Percentiles rank a stretch among this genome's conserved stretches.
Evolutionary conservation across 2,329 filamentous ascomycete genomes (phyloP).

Genomic region (Sphaerulina populicola): DNA sequence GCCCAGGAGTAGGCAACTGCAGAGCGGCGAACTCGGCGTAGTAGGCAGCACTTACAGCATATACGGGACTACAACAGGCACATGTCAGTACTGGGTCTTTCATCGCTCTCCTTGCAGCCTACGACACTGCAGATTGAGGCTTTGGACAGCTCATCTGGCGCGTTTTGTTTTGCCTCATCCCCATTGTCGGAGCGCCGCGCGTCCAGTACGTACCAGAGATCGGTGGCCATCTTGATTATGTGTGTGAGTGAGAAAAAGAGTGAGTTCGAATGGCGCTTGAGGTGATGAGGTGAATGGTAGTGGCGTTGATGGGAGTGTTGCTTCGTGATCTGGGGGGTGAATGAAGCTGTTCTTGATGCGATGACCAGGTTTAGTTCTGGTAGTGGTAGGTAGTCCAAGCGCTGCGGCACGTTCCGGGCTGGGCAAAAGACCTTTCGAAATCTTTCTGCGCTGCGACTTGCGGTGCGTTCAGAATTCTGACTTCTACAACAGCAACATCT

Average conservation of each 20-base stretch:
- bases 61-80: constrained; percentile 67
- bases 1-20: constrained; percentile 2
- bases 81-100: constrained; percentile 18
- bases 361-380: neutral
- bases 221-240: constrained; percentile 59
- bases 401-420: too few relatives aligned
- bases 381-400: too few relatives aligned
- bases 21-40: constrained; percentile 6
- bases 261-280: constrained; percentile 4
- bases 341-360: constrained; percentile 4
- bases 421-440: neutral
- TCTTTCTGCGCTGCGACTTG: neutral
- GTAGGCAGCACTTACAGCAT: constrained; percentile 71
- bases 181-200: constrained; percentile 23
- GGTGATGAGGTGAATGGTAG: neutral
- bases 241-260: neutral
- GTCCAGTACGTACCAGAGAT: constrained; percentile 57
- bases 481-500: constrained; percentile 8
- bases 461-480: neutral
- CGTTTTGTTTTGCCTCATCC: constrained; percentile 16
- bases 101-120: neutral
- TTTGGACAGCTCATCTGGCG: constrained; percentile 9
- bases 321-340: neutral
- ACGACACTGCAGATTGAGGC: neutral
- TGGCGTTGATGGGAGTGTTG: constrained; percentile 1